Evolutionary conservation across 2,329 filamentous ascomycete genomes (phyloP).

Genomic region (Pyrenophora tritici-repentis): DNA sequence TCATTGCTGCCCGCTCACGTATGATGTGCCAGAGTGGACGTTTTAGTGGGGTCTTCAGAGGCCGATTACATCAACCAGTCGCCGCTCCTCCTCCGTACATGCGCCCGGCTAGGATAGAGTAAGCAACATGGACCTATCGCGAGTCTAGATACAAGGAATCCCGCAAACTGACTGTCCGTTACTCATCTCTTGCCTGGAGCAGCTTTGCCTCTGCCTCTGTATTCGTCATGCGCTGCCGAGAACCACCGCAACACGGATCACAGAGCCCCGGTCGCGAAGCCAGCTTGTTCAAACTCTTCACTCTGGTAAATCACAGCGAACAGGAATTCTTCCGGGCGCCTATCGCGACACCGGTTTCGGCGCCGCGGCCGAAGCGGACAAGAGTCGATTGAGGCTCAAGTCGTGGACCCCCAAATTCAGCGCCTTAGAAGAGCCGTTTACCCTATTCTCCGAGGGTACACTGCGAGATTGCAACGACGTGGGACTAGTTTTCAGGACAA

Average conservation of each 20-base stretch:
- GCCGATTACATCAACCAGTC: conserved; percentile 21
- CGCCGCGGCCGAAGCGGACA: conserved; percentile 34
- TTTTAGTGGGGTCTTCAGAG: conserved; percentile 14
- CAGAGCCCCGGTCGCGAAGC: conserved; percentile 6
- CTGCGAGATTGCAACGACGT: conserved; percentile 5
- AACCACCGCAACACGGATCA: conserved; percentile 9
- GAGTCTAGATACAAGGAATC: not conserved
- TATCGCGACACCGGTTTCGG: conserved; percentile 24
- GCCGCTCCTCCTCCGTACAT: conserved; percentile 5
- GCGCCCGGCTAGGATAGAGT: conserved; percentile 6
- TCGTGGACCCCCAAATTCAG: conserved; percentile 5
- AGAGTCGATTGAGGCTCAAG: conserved; percentile 24
- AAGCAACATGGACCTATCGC: conserved; percentile 5
- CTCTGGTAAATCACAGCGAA: conserved; percentile 3
- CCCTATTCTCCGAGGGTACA: conserved; percentile 24
- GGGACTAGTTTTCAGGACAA: conserved; percentile 11
- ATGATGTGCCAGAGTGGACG: conserved; percentile 12
- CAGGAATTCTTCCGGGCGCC: conserved; percentile 32
- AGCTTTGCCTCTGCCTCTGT: conserved; percentile 1
- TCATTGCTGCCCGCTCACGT: conserved; percentile 13
- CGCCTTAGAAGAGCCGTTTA: conserved; percentile 23
- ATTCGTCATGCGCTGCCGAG: conserved; percentile 12
- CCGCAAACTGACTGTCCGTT: conserved; percentile 13
- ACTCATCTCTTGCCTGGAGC: conserved; percentile 12
- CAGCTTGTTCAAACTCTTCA: conserved; percentile 3